Conservation (phyloP, 306 rosid genomes). For the Cajanus cajan region DNA sequence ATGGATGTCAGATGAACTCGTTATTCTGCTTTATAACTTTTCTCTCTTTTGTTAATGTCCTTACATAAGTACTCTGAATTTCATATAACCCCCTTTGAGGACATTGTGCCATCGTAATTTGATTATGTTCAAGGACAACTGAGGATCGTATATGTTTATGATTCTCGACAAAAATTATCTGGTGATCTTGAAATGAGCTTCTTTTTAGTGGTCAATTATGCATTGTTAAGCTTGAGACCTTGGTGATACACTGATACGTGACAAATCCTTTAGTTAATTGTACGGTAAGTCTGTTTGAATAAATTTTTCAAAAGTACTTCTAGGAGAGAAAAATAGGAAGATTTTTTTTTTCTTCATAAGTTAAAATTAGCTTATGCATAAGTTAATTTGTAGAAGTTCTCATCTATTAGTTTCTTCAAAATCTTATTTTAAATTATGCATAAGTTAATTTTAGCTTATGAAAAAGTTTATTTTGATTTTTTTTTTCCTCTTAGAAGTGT, state of each 20-base stretch:
- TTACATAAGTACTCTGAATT: not conserved
- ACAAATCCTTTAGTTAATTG: not conserved
- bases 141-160: not conserved
- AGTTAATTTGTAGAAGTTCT: no score
- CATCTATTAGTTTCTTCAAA: no score
- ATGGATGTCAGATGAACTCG: not conserved
- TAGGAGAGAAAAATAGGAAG: no score
- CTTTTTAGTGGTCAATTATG: not conserved
- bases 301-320: no score
- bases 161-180: not conserved
- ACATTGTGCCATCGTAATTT: not conserved
- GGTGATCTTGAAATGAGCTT: not conserved
- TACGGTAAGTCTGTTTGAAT: no score
- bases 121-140: not conserved
- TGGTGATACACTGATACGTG: not conserved
- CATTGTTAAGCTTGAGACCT: not conserved
- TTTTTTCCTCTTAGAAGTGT: no score
- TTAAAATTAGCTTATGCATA: no score
- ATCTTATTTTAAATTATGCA: no score
- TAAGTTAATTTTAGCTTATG: no score
- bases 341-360: no score
- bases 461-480: no score
- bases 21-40: not conserved
- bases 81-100: not conserved
- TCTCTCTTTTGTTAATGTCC: not conserved